Evolutionary conservation across 2,329 filamentous ascomycete genomes (phyloP).

Genomic region (Xylariales sp.): DNA sequence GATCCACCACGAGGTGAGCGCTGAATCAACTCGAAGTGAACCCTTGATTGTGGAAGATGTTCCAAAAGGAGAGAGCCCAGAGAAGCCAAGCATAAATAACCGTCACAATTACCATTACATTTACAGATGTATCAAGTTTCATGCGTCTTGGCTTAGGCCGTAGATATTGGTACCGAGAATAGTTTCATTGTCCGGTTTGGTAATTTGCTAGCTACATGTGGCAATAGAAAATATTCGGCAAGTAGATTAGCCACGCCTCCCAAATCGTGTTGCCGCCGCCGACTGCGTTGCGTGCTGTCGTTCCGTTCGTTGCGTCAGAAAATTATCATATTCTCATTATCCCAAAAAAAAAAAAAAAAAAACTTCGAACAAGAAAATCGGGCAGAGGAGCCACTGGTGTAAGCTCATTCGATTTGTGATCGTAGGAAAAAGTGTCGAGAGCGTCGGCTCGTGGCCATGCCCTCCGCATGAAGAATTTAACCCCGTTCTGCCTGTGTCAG

Average conservation of each 20-base stretch:
- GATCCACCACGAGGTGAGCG: too few species aligned
- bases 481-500: too few species aligned
- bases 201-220: slow-evolving; percentile 11
- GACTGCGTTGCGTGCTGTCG: slow-evolving; percentile 8
- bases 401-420: slow-evolving; percentile 1
- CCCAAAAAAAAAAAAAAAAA: slow-evolving; percentile 5
- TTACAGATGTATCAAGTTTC: too few species aligned
- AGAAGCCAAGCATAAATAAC: too few species aligned
- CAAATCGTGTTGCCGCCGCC: slow-evolving; percentile 7
- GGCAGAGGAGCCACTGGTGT: slow-evolving; percentile 4
- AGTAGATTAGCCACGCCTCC: slow-evolving; percentile 7
- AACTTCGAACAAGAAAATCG: slow-evolving; percentile 3
- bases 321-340: slow-evolving; percentile 5
- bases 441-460: slow-evolving; percentile 8
- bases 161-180: slow-evolving; percentile 3
- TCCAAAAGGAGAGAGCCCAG: too few species aligned
- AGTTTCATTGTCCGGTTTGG: slow-evolving; percentile 2
- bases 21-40: too few species aligned
- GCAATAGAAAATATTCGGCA: slow-evolving; percentile 7
- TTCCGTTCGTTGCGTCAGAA: slow-evolving; percentile 6
- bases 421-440: neutral
- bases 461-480: slow-evolving; percentile 14
- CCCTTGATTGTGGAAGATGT: too few species aligned
- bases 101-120: too few species aligned
- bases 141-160: too few species aligned